Evolutionary conservation across 1,139 yeast genomes (phyloP), one percentile per base, ranked within the genome.

Genomic region (Kurtzmaniella quercitrusa): DNA sequence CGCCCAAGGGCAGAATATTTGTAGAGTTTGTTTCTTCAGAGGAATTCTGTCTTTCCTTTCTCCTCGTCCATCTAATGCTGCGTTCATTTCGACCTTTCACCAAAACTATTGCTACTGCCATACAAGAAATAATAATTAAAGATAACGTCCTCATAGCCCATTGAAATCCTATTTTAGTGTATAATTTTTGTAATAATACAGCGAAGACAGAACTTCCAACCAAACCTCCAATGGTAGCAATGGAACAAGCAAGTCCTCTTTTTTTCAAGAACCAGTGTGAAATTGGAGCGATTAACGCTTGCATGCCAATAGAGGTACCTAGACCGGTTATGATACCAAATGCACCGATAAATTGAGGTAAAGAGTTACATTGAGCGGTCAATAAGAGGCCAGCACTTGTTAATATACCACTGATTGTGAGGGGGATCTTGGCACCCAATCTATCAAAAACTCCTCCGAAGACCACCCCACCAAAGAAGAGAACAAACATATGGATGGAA

Each of bases 81-180:
- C 15, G 36, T 17, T 37, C 39, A n/a, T 63, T 48, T 48, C 83
- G 62, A 31, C 78, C 77, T 46, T 60, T 65, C n/a, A 77, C 70
- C 3, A 79, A 60, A 2, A 64, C 39, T 1, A 71, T 57, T 0
- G 80, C 61, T 7, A 67, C 49, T 1, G 59, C 43, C 54, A 75
- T 65, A 45, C 71, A 69, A 2, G 63, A 63, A 2, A 77, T 50
- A 37, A 76, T 63, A 15, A 79, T 58, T 41, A 82, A 74, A 0
- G 79, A 85, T 51, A 81, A 61, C 2, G 75, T 65, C 43, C 89
- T 63, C 41, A 81, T 69, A 2, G 85, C 77, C 87, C 88, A 82
- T 23, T 68, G 73, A 56, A 70, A 84, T 2, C 89, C 87, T 17
- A 77, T 61, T 27, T 54, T 50, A 0, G 55, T 61, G 53, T 73